Evolutionary conservation across 495 filamentous ascomycete genomes (phyloP).

Genomic region (Tuber microsphaerosporum): DNA sequence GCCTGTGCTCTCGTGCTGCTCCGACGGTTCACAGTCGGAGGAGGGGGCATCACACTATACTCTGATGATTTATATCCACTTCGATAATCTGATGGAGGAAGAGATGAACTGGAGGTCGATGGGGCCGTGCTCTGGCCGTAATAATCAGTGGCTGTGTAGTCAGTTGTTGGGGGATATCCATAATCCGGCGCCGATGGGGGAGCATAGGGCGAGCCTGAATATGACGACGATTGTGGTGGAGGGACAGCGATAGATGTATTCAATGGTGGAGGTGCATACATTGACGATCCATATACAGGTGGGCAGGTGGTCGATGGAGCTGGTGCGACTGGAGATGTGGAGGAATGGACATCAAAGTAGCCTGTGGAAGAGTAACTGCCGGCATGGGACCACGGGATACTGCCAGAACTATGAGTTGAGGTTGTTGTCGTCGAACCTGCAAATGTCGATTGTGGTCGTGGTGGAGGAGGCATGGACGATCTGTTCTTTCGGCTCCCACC

Average conservation of each 20-base stretch:
- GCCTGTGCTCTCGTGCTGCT: constrained; percentile 37
- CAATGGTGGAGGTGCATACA: constrained; percentile 37
- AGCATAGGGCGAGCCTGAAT: constrained; percentile 34
- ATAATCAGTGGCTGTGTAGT: constrained; percentile 5
- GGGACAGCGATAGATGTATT: constrained; percentile 21
- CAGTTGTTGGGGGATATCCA: constrained; percentile 25
- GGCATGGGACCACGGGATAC: constrained; percentile 29
- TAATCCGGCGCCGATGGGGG: constrained; percentile 26
- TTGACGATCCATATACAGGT: constrained; percentile 30
- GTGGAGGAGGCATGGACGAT: constrained; percentile 38
- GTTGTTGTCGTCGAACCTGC: constrained; percentile 25
- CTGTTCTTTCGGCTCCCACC: constrained; percentile 32
- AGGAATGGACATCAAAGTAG: constrained; percentile 31
- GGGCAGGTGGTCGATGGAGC: constrained; percentile 36
- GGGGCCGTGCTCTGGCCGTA: constrained; percentile 7
- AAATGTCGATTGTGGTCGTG: constrained; percentile 37
- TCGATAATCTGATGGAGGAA: constrained; percentile 26
- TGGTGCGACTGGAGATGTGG: constrained; percentile 26
- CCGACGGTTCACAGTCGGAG: constrained; percentile 32
- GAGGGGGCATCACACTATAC: constrained; percentile 36
- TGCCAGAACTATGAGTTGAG: constrained; percentile 24
- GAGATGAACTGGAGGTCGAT: constrained; percentile 19
- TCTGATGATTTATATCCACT: constrained; percentile 17
- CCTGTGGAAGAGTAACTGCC: constrained; percentile 17
- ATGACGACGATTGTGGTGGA: constrained; percentile 20